Conservation (phyloP, 805 yeast genomes). For the Spathaspora arborariae region DNA sequence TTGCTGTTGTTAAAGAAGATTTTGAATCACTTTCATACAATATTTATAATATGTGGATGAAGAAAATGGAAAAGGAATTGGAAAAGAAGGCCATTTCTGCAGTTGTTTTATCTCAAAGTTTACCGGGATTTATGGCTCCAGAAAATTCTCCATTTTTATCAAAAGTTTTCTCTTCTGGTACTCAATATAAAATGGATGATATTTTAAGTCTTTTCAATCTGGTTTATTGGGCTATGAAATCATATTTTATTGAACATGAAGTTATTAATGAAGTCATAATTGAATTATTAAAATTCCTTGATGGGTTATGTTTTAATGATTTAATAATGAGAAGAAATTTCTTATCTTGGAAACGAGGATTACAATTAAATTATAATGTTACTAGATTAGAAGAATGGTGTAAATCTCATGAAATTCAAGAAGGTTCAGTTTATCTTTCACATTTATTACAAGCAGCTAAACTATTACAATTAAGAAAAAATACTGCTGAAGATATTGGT, state of each 20-base stretch:
- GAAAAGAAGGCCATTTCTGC: conserved; percentile 95
- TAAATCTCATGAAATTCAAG: conserved; percentile 85
- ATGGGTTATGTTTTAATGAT: conserved; percentile 93
- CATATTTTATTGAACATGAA: conserved; percentile 80
- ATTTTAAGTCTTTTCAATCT: conserved; percentile 83
- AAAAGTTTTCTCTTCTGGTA: conserved; percentile 70
- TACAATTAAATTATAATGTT: conserved; percentile 93
- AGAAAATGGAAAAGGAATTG: conserved; percentile 83
- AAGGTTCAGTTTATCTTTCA: conserved; percentile 77
- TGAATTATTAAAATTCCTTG: conserved; percentile 81
- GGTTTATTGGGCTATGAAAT: conserved; percentile 89
- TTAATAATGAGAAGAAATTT: conserved; percentile 91
- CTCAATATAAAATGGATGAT: conserved; percentile 90
- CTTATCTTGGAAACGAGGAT: conserved; percentile 95
- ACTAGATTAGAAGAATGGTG: conserved; percentile 99
- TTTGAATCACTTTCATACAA: conserved; percentile 90
- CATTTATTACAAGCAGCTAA: conserved; percentile 93
- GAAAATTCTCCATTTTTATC: conserved; percentile 78
- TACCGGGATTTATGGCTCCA: conserved; percentile 93
- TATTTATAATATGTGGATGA: conserved; percentile 96
- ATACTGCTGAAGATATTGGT: conserved; percentile 82
- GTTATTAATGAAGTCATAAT: conserved; percentile 81
- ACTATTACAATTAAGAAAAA: conserved; percentile 85
- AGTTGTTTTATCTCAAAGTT: conserved; percentile 86
- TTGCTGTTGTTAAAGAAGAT: conserved; percentile 89